Evolutionary conservation across 805 yeast species (phyloP).

Genomic region (Myxozyma melibiosi): DNA sequence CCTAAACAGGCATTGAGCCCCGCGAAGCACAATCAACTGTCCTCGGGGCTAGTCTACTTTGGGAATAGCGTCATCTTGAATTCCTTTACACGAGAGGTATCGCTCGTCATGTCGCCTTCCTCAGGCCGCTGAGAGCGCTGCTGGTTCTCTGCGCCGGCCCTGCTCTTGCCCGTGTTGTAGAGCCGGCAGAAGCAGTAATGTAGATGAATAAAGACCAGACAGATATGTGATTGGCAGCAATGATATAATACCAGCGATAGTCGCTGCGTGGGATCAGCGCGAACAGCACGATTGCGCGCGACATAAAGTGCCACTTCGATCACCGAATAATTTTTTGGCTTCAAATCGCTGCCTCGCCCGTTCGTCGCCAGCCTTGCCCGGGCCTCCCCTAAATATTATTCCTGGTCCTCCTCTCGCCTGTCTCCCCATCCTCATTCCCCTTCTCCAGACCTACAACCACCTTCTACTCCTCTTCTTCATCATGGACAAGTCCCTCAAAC

Average conservation of each 20-base stretch:
- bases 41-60: neutral
- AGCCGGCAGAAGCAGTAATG: too few species aligned
- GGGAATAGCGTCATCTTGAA: constrained; percentile 1
- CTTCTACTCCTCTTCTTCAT: neutral
- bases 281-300: too few species aligned
- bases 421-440: neutral
- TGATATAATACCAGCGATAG: too few species aligned
- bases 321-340: constrained; percentile 19
- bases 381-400: constrained; percentile 3
- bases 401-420: neutral
- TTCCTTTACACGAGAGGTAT: neutral
- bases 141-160: too few species aligned
- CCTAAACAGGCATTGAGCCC: neutral
- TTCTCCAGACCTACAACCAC: neutral
- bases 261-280: too few species aligned
- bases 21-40: neutral
- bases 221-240: too few species aligned
- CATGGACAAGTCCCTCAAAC: constrained; percentile 2
- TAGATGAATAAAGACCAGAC: too few species aligned
- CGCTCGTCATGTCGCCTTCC: neutral
- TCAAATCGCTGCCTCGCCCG: constrained; percentile 8
- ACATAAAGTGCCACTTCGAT: constrained; percentile 15
- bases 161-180: too few species aligned
- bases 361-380: constrained; percentile 7
- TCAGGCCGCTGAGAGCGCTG: neutral